Base-by-base conservation (phyloP, 805 yeast species). In the Cyberlindnera subsufficiens region DNA sequence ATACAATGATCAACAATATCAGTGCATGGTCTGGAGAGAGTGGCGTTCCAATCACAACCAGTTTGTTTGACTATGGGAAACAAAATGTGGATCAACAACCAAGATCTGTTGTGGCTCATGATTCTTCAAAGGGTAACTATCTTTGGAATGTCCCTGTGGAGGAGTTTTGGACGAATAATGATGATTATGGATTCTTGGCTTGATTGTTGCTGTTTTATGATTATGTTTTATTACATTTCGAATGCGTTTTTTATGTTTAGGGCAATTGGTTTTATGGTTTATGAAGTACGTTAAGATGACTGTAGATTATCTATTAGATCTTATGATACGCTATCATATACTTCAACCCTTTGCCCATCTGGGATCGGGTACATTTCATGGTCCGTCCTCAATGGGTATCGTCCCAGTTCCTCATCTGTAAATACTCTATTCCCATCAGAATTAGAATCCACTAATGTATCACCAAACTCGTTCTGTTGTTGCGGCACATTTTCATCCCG, bases 1-100 rank as follows among this genome's bases (percentile, higher is more conserved):
- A 75, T 33, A 72, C 72, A 29, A 78, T 78, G 84, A 78, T 78
- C 52, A 76, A 68, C 53, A 76, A 77, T 51, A 78, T 78, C 31
- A 75, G 80, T 0, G 73, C 72, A 1, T 78, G 84, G 84, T 77
- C 82, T 0, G 76, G 72, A 16, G 72, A 68, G 4, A 69, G 69
- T 29, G 72, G 71, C 14, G 30, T 44, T 11, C 58, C 52, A 41
- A 54, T 49, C 30, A 48, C 55, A 5, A 46, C 57, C 4, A 46
- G 54, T 2, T 35, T 55, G 14, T 55, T 56, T 42, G 59, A 56
- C 25, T 63, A 58, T 42, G 40, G 36, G 36, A 34, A 20, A 22
- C 17, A 39, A 36, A 30, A 37, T 15, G 45, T 35, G 31, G 39
- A 39, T 5, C 36, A 41, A 30, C 40, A 38, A 38, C 32, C 32